Evolutionary conservation across 352 stramenopile species (phyloP).

Genomic region (Phytophthora fragariae): DNA sequence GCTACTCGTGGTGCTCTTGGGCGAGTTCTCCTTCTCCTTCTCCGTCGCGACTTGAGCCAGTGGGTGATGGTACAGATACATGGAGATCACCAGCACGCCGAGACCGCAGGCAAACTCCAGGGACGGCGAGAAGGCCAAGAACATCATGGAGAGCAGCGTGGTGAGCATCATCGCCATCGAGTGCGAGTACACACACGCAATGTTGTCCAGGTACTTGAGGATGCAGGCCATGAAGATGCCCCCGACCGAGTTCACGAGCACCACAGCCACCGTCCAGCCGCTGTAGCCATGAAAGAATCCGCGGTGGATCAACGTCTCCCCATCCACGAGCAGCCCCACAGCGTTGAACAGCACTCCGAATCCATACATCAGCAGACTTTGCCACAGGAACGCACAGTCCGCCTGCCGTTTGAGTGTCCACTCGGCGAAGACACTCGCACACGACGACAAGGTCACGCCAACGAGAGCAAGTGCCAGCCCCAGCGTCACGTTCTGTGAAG

Average conservation of each 20-base stretch:
- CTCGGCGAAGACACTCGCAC: constrained; percentile 86
- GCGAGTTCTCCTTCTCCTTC: constrained; percentile 5
- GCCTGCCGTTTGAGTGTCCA: constrained; percentile 83
- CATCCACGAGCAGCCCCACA: constrained; percentile 54
- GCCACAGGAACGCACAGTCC: constrained; percentile 78
- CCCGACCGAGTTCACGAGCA: constrained; percentile 79
- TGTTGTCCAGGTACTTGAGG: constrained; percentile 91
- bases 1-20: constrained; percentile 21
- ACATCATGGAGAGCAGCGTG: constrained; percentile 86
- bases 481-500: constrained; percentile 38
- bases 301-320: constrained; percentile 12
- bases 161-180: constrained; percentile 91
- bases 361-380: constrained; percentile 80
- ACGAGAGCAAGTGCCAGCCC: constrained; percentile 68
- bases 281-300: constrained; percentile 87
- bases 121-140: constrained; percentile 84
- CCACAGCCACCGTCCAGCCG: constrained; percentile 70
- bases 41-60: constrained; percentile 28
- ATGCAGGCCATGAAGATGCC: constrained; percentile 85
- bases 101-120: constrained; percentile 86
- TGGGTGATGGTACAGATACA: constrained; percentile 89
- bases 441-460: constrained; percentile 81
- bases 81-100: constrained; percentile 79
- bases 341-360: constrained; percentile 85
- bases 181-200: constrained; percentile 86